Conservation (phyloP, 768 basidiomycete species). For the Lyophyllum shimeji region DNA sequence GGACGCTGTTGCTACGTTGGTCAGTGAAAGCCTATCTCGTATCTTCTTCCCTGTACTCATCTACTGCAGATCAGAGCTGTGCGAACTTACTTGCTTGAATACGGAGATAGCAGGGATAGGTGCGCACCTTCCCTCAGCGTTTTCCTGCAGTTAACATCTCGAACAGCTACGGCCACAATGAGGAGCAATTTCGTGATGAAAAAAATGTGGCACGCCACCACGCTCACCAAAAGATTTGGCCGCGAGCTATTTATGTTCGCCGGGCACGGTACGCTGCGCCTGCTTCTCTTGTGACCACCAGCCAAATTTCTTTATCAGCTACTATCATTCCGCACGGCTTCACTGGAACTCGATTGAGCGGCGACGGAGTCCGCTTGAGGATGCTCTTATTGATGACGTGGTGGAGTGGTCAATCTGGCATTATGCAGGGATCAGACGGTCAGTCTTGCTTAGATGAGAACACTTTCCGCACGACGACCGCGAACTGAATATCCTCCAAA, state of each 20-base stretch:
- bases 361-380: constrained; percentile 55
- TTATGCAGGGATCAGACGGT: constrained; percentile 59
- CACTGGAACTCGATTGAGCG: constrained; percentile 77
- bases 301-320: constrained; percentile 31
- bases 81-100: constrained; percentile 70
- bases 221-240: constrained; percentile 74
- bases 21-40: constrained; percentile 28
- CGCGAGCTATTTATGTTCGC: constrained; percentile 66
- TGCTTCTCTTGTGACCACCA: constrained; percentile 1
- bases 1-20: constrained; percentile 75
- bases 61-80: constrained; percentile 58
- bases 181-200: constrained; percentile 58
- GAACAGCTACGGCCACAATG: constrained; percentile 54
- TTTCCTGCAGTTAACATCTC: background rate
- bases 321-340: constrained; percentile 65
- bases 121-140: constrained; percentile 9
- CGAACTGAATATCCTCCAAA: constrained; percentile 23
- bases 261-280: constrained; percentile 50
- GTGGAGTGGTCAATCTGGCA: constrained; percentile 79
- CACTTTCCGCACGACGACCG: background rate
- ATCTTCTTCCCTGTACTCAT: constrained; percentile 1
- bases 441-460: constrained; percentile 11
- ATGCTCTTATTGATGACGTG: constrained; percentile 67
- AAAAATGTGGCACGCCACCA: constrained; percentile 67
- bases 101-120: constrained; percentile 69